These are phyloP conservation scores for Chlamydomonas eustigma DNA, from an alignment of 139 green algal species.

Conservation along the genomic window DNA sequence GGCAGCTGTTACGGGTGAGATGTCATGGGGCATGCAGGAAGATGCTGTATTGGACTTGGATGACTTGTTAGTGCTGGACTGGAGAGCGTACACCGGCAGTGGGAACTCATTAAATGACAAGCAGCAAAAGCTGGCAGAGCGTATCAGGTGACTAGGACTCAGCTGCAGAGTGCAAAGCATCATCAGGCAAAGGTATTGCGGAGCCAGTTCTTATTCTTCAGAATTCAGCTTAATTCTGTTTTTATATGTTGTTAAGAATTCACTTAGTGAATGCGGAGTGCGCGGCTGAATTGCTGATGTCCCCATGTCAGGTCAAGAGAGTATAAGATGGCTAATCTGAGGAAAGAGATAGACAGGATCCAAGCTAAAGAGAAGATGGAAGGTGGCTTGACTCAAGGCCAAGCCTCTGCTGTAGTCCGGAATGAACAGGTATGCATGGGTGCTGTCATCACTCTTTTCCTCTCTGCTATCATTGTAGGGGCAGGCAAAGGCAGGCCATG, in stretches of 20 bases:
- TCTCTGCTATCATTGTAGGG: too few species aligned
- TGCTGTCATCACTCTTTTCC: too few species aligned
- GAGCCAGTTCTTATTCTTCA: too few species aligned
- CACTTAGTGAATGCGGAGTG: neutral
- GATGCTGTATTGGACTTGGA: neutral
- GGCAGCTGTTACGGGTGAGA: neutral
- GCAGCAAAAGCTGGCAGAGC: constrained; percentile 84
- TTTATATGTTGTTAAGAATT: neutral
- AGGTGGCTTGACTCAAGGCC: constrained; percentile 58
- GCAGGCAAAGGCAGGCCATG: too few species aligned
- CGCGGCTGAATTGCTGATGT: neutral
- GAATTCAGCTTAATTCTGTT: neutral
- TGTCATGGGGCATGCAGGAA: neutral
- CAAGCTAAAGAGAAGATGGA: constrained; percentile 66
- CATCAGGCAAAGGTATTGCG: too few species aligned
- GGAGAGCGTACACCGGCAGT: constrained; percentile 40
- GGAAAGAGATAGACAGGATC: constrained; percentile 76
- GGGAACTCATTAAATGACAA: constrained; percentile 71
- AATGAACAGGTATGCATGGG: constrained; percentile 1
- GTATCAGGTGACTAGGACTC: constrained; percentile 53
- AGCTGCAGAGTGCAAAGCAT: too few species aligned
- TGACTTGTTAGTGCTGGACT: constrained; percentile 44
- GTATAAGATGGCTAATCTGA: constrained; percentile 70
- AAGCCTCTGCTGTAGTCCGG: constrained; percentile 54
- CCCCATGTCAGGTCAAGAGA: constrained; percentile 37